Evolutionary conservation across 768 basidiomycete genomes (phyloP).

Genomic region (Sporobolomyces roseus): DNA sequence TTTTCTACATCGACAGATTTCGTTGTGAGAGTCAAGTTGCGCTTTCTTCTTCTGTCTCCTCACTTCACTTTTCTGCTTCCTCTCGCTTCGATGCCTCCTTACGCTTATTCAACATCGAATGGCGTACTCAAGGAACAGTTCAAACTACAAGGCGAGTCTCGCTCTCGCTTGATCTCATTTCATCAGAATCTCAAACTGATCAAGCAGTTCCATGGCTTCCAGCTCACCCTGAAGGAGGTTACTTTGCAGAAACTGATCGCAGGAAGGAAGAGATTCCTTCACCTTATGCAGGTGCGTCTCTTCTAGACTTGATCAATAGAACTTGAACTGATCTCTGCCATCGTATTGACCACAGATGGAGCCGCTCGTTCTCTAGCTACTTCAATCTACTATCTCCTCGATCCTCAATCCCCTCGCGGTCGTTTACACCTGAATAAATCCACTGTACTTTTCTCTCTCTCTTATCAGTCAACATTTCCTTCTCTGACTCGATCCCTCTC

Average conservation of each 20-base stretch:
- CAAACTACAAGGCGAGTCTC: conserved; percentile 44
- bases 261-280: conserved; percentile 47
- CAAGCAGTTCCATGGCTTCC: neutral
- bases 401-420: conserved; percentile 45
- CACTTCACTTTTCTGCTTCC: too few species aligned
- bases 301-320: neutral
- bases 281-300: conserved; percentile 48
- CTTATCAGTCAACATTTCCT: neutral
- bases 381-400: conserved; percentile 57
- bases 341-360: conserved; percentile 46
- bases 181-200: neutral
- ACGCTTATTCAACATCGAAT: conserved; percentile 47
- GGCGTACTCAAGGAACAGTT: conserved; percentile 46
- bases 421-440: conserved; percentile 28
- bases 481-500: neutral
- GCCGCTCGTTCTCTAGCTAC: conserved; percentile 51
- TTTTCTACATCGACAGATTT: too few species aligned
- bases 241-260: conserved; percentile 51
- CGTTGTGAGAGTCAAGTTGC: too few species aligned
- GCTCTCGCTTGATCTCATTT: conserved; percentile 40
- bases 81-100: neutral
- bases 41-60: too few species aligned
- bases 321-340: too few species aligned
- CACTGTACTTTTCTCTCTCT: neutral
- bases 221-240: conserved; percentile 44